Conservation (phyloP, 2,329 filamentous ascomycete genomes). For the Dactylellina haptotyla region DNA sequence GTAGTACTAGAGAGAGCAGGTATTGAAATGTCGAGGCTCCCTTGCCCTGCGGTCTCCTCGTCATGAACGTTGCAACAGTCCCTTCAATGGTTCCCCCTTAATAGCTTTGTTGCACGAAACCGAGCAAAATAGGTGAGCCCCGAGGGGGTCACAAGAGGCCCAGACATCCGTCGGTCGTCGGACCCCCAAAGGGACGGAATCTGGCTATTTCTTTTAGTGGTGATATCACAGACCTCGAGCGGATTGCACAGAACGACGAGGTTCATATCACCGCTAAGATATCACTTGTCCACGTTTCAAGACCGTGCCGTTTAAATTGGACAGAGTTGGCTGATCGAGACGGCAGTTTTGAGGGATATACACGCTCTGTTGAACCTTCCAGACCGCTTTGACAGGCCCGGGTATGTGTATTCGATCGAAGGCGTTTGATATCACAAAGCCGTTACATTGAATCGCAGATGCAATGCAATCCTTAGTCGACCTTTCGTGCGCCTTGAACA, state of each 20-base stretch:
- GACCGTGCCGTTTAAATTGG: background rate
- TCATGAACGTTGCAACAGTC: too few relatives aligned
- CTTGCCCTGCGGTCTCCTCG: too few relatives aligned
- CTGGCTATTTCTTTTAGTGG: too few relatives aligned
- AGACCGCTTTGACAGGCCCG: background rate
- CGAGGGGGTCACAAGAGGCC: too few relatives aligned
- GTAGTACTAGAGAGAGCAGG: conserved; percentile 9
- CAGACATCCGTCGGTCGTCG: too few relatives aligned
- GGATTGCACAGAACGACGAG: background rate
- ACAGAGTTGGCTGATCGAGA: background rate
- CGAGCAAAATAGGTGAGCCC: too few relatives aligned
- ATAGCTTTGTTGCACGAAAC: too few relatives aligned
- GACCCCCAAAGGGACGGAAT: too few relatives aligned
- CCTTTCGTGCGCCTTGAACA: background rate
- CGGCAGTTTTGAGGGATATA: background rate
- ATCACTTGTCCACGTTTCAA: conserved; percentile 19
- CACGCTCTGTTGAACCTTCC: background rate
- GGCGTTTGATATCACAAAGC: background rate
- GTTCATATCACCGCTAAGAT: background rate
- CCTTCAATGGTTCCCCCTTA: conserved; percentile 6
- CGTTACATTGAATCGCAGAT: background rate
- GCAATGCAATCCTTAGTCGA: background rate
- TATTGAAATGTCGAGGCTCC: background rate
- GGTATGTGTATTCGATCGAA: too few relatives aligned
- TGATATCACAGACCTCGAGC: conserved; percentile 6